Conservation (phyloP, 768 basidiomycete genomes). For the Termitomyces sp. region DNA sequence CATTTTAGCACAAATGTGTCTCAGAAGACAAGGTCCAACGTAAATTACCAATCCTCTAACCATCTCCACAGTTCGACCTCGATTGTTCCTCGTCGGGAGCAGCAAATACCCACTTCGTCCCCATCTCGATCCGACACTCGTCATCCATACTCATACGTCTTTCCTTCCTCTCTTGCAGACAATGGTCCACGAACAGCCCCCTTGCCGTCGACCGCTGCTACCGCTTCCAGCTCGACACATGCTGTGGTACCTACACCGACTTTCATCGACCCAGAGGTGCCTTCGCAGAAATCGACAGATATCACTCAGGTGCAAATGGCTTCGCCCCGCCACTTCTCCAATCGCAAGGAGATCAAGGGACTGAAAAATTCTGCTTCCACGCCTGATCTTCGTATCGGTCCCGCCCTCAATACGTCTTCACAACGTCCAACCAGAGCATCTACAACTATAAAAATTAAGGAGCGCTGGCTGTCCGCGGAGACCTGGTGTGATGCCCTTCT, state of each 20-base stretch:
- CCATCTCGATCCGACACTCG: conserved; percentile 15
- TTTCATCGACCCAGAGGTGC: conserved; percentile 24
- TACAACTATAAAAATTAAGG: conserved; percentile 37
- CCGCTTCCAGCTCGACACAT: conserved; percentile 1
- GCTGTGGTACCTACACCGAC: conserved; percentile 23
- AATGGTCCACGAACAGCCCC: conserved; percentile 13
- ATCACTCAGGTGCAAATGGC: not conserved
- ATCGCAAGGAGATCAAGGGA: conserved; percentile 11
- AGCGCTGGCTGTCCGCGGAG: conserved; percentile 70
- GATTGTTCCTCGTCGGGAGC: not conserved
- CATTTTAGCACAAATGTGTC: conserved; percentile 24
- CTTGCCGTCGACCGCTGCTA: conserved; percentile 7
- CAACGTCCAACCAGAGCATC: conserved; percentile 2
- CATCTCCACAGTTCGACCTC: not conserved
- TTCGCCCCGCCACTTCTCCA: not conserved
- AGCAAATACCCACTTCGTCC: conserved; percentile 10
- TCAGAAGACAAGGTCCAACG: not conserved
- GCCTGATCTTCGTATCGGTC: conserved; percentile 48
- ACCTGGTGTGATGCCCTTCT: conserved; percentile 81
- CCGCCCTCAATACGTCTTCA: not conserved
- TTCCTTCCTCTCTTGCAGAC: conserved; percentile 16
- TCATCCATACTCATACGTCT: conserved; percentile 18
- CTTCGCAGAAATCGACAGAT: conserved; percentile 1
- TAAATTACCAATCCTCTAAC: conserved; percentile 1
- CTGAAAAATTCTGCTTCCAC: conserved; percentile 62